Percentiles rank a stretch among this genome's conserved stretches.
These are phyloP conservation scores for Pezicula neosporulosa DNA, from an alignment of 2,329 filamentous ascomycete genomes.

Conservation along the genomic window DNA sequence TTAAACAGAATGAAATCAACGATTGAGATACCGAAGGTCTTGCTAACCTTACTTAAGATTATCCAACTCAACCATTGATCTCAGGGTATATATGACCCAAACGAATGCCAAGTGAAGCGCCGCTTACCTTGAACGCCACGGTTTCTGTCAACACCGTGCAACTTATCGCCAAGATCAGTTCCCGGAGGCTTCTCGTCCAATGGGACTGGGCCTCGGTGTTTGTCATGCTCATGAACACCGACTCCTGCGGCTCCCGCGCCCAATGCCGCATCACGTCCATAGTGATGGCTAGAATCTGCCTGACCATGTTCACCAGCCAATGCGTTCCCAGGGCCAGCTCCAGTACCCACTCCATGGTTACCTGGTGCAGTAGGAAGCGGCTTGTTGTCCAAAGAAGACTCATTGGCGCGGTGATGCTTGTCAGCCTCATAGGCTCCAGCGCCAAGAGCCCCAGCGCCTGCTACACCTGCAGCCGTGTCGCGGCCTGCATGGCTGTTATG, in stretches of 20 bases:
- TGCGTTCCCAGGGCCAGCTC: conserved; percentile 11
- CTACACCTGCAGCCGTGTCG: conserved; percentile 16
- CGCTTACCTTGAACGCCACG: conserved; percentile 13
- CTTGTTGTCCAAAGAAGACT: background rate
- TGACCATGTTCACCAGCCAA: conserved; percentile 1
- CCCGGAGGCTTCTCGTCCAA: conserved; percentile 10
- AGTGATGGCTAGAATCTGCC: background rate
- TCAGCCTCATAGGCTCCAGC: conserved; percentile 11
- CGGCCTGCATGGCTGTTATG: conserved; percentile 17
- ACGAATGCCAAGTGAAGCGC: conserved; percentile 4
- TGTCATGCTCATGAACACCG: conserved; percentile 8
- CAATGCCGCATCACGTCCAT: conserved; percentile 10
- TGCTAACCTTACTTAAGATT: background rate
- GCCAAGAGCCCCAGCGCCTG: conserved; percentile 9
- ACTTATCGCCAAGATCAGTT: conserved; percentile 16
- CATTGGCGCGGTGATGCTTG: conserved; percentile 8
- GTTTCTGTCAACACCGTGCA: conserved; percentile 19
- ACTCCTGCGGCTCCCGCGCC: conserved; percentile 3
- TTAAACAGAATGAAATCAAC: no score
- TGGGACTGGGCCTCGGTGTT: conserved; percentile 5
- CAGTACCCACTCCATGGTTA: conserved; percentile 3
- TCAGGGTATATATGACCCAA: background rate
- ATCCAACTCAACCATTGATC: background rate
- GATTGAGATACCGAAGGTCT: background rate
- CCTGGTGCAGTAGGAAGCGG: no score